These are phyloP conservation scores for Aspergillus texensis DNA, from an alignment of 2,329 filamentous ascomycete species.

Conservation along the genomic window DNA sequence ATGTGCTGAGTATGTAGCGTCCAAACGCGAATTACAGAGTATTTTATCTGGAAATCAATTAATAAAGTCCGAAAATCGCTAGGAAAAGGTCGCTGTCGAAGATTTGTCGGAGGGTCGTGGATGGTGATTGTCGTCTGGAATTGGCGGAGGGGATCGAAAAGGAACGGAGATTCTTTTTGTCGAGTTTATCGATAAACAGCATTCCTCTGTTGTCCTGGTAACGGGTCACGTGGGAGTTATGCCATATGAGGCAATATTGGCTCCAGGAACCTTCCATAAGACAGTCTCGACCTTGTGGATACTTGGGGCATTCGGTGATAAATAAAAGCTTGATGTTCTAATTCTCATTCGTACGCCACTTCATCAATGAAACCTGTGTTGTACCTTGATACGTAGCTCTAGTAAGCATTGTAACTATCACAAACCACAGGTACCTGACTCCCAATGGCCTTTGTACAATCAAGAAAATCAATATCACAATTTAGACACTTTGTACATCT, in stretches of 20 bases:
- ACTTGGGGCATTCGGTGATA: neutral
- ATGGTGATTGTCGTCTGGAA: slow-evolving; percentile 7
- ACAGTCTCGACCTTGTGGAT: neutral
- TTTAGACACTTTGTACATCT: neutral
- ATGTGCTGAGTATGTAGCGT: slow-evolving; percentile 46
- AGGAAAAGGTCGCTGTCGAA: slow-evolving; percentile 4
- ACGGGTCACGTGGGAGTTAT: slow-evolving; percentile 32
- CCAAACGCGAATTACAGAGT: neutral
- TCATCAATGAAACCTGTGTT: neutral
- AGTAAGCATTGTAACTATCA: neutral
- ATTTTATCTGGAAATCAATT: neutral
- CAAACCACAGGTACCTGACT: neutral
- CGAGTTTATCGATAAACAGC: slow-evolving; percentile 42
- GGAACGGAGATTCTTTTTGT: slow-evolving; percentile 11
- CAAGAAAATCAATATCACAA: neutral
- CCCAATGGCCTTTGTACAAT: neutral
- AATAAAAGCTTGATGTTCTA: neutral
- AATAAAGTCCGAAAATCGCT: neutral
- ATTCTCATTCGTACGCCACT: neutral
- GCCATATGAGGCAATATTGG: slow-evolving; percentile 18
- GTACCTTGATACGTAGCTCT: neutral
- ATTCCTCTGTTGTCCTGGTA: slow-evolving; percentile 33
- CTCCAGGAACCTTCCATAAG: neutral
- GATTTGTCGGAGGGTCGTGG: neutral
- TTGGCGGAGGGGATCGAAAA: neutral